Evolutionary conservation across 2,329 filamentous ascomycete species (phyloP).

Genomic region (Laburnicola sp.): DNA sequence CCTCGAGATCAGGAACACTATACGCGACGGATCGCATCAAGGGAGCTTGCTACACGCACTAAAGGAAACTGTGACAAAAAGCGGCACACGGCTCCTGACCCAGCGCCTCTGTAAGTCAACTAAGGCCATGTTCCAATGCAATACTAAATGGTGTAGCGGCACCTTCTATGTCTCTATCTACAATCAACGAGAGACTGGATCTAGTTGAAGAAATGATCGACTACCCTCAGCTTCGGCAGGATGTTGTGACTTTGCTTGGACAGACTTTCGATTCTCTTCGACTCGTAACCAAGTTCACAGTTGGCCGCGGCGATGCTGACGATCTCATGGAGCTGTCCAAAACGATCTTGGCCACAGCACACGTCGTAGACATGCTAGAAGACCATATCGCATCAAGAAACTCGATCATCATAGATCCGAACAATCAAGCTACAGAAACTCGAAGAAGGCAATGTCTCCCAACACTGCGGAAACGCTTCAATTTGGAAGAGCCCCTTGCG

Average conservation of each 20-base stretch:
- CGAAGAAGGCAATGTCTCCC: conserved; percentile 37
- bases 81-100: conserved; percentile 80
- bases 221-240: conserved; percentile 69
- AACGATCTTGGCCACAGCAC: conserved; percentile 74
- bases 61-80: conserved; percentile 85
- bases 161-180: conserved; percentile 81
- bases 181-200: conserved; percentile 79
- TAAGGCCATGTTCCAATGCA: neutral
- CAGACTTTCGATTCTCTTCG: conserved; percentile 84
- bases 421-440: conserved; percentile 11
- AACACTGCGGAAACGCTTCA: conserved; percentile 60
- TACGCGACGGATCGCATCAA: conserved; percentile 74
- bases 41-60: conserved; percentile 91
- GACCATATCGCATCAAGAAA: conserved; percentile 28
- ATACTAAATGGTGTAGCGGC: conserved; percentile 55
- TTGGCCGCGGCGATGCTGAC: conserved; percentile 88
- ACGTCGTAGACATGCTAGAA: conserved; percentile 55
- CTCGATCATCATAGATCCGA: conserved; percentile 13
- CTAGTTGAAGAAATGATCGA: conserved; percentile 76
- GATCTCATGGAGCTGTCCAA: conserved; percentile 82
- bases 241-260: conserved; percentile 68
- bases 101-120: conserved; percentile 71
- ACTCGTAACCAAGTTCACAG: conserved; percentile 88
- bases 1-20: conserved; percentile 84
- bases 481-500: conserved; percentile 66